These are phyloP conservation scores for Crepidotus variabilis DNA, from an alignment of 768 basidiomycete genomes.

Conservation along the genomic window DNA sequence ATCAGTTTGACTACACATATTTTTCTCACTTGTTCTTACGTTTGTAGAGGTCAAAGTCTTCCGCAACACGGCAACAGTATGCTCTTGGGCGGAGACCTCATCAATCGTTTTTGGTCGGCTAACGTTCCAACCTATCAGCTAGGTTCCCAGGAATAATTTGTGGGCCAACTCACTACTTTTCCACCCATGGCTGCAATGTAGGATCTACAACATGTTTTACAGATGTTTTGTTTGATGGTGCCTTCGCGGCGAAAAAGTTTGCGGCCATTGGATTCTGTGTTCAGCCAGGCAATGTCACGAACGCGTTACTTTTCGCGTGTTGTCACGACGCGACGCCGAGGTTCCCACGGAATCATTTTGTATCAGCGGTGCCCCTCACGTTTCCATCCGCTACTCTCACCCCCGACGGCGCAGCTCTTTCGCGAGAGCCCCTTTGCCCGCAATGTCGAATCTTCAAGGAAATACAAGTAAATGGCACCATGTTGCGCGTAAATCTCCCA, in stretches of 20 bases:
- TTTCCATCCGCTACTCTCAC: conserved; percentile 12
- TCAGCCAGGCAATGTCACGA: conserved; percentile 27
- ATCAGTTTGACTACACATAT: background rate
- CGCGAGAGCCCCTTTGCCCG: background rate
- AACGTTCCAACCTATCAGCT: conserved; percentile 1
- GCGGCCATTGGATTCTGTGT: conserved; percentile 39
- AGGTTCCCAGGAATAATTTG: background rate
- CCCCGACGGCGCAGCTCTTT: background rate
- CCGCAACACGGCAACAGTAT: conserved; percentile 86
- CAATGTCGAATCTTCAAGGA: background rate
- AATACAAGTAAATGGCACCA: background rate
- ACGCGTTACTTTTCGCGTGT: conserved; percentile 42
- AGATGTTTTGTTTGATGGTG: conserved; percentile 34
- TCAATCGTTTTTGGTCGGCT: conserved; percentile 98
- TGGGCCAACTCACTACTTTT: conserved; percentile 78
- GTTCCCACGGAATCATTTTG: conserved; percentile 26
- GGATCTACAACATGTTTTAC: conserved; percentile 50
- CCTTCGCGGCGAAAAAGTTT: conserved; percentile 55
- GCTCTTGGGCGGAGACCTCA: conserved; percentile 96
- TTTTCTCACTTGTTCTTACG: conserved; percentile 39
- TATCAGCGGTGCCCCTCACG: background rate
- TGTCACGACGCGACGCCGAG: conserved; percentile 34
- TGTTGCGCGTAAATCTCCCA: background rate
- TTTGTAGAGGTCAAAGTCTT: conserved; percentile 93
- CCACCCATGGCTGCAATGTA: conserved; percentile 89